phyloP scores from a whole-genome alignment of 1,284 basidiomycete genomes.

The Sporisorium iseilematis-ciliati region DNA sequence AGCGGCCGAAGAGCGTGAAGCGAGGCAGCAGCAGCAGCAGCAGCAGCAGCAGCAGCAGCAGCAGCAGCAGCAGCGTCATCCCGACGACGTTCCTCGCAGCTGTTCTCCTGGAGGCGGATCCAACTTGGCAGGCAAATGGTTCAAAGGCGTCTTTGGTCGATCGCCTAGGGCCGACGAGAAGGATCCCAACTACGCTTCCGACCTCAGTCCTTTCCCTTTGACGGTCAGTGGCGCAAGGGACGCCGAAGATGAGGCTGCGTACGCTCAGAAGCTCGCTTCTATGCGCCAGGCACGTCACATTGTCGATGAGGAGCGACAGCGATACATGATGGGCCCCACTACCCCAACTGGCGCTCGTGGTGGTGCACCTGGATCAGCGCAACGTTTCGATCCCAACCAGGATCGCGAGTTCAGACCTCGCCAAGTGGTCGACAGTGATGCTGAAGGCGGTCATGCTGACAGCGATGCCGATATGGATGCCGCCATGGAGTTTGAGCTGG shows the following conservation, averaged over 20 bases:
- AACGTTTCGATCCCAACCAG: constrained; percentile 27
- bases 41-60: constrained; percentile 16
- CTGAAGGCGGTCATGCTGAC: constrained; percentile 1
- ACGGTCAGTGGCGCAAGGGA: constrained; percentile 13
- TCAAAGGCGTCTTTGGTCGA: constrained; percentile 61
- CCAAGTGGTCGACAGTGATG: constrained; percentile 33
- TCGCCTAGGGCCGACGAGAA: constrained; percentile 45
- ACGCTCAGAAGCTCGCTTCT: constrained; percentile 54
- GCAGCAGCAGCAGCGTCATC: constrained; percentile 16
- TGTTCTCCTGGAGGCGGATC: constrained; percentile 31
- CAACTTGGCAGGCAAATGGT: constrained; percentile 47
- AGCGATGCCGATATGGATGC: constrained; percentile 21
- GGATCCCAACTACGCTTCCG: constrained; percentile 24
- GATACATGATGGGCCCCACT: constrained; percentile 30
- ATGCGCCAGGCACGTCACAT: constrained; percentile 61
- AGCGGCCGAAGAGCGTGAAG: constrained; percentile 8
- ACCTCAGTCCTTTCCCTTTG: constrained; percentile 9
- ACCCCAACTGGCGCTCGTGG: constrained; percentile 12
- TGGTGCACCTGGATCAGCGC: background rate
- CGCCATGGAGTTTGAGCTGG: constrained; percentile 23
- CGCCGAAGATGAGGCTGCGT: constrained; percentile 55
- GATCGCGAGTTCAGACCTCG: constrained; percentile 33
- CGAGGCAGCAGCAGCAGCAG: constrained; percentile 13
- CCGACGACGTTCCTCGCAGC: constrained; percentile 20
- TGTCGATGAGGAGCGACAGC: constrained; percentile 60